phyloP scores from a whole-genome alignment of 2,329 filamentous ascomycete genomes.

The Raffaelea ambrosiae region DNA sequence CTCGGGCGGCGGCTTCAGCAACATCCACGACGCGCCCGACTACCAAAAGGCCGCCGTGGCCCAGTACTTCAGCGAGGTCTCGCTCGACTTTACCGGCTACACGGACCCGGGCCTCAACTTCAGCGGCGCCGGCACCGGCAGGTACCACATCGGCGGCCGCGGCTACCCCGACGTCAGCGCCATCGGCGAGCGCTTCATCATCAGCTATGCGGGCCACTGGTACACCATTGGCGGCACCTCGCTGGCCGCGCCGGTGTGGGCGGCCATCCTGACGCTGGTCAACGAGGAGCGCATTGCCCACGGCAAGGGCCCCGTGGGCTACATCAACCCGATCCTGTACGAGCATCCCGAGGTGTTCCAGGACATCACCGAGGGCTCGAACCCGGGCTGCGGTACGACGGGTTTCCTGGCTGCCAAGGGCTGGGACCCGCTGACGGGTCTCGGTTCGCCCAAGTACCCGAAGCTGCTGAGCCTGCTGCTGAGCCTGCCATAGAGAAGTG shows the following conservation, averaged over 20 bases:
- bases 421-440: constrained; percentile 19
- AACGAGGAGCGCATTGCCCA: constrained; percentile 49
- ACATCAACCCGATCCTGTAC: constrained; percentile 22
- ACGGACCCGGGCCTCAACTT: constrained; percentile 4
- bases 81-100: constrained; percentile 9
- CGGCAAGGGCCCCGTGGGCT: constrained; percentile 30
- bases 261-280: constrained; percentile 48
- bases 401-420: constrained; percentile 20
- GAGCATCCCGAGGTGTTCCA: constrained; percentile 21
- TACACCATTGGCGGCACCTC: constrained; percentile 34
- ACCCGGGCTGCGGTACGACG: constrained; percentile 22
- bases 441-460: constrained; percentile 16
- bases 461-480: constrained; percentile 15
- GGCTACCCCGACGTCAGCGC: constrained; percentile 16
- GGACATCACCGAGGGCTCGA: constrained; percentile 19
- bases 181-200: constrained; percentile 16
- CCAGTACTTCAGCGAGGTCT: constrained; percentile 10
- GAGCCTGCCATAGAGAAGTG: constrained; percentile 4
- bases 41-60: constrained; percentile 30
- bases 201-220: constrained; percentile 20
- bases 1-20: constrained; percentile 32
- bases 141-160: constrained; percentile 14
- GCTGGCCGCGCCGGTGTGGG: constrained; percentile 48
- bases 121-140: constrained; percentile 5
- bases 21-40: constrained; percentile 16